Percentiles rank a stretch among this genome's conserved stretches.
Conservation (phyloP, 805 yeast genomes). For the Yamadazyma scolyti region DNA sequence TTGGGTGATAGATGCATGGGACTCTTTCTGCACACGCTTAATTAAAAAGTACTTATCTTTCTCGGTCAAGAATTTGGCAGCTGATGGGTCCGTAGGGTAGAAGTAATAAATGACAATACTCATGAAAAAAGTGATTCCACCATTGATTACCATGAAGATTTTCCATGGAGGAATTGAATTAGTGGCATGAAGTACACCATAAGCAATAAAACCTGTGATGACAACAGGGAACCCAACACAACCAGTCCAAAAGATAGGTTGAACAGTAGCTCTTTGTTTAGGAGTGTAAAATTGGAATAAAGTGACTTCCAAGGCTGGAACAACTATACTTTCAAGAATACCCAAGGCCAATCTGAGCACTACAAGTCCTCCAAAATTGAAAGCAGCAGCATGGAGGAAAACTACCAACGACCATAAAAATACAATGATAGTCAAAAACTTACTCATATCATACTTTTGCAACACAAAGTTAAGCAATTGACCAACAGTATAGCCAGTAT, state of each 20-base stretch:
- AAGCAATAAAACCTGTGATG: constrained; percentile 51
- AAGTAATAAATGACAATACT: constrained; percentile 46
- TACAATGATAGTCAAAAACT: constrained; percentile 23
- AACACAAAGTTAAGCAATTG: constrained; percentile 32
- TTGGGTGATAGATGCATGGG: constrained; percentile 31
- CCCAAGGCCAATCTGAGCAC: constrained; percentile 16
- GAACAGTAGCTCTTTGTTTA: constrained; percentile 18
- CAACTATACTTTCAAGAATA: constrained; percentile 33
- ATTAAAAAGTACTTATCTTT: constrained; percentile 40
- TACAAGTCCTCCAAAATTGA: constrained; percentile 17
- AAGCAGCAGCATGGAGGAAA: constrained; percentile 42
- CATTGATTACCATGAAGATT: constrained; percentile 54
- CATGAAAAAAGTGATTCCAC: constrained; percentile 51
- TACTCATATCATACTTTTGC: constrained; percentile 31
- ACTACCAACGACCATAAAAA: constrained; percentile 32
- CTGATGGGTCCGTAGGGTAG: constrained; percentile 33
- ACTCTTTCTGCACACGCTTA: constrained; percentile 28
- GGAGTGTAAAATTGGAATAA: constrained; percentile 22
- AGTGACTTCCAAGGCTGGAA: constrained; percentile 36
- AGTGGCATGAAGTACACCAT: constrained; percentile 42
- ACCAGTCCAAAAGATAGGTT: constrained; percentile 26
- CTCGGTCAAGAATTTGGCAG: constrained; percentile 34
- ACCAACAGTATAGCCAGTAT: constrained; percentile 53
- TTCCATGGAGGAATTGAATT: constrained; percentile 53
- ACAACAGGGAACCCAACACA: constrained; percentile 24